These are phyloP conservation scores for Camellia japonica DNA, from an alignment of 148 eudicot species.

Conservation along the genomic window DNA sequence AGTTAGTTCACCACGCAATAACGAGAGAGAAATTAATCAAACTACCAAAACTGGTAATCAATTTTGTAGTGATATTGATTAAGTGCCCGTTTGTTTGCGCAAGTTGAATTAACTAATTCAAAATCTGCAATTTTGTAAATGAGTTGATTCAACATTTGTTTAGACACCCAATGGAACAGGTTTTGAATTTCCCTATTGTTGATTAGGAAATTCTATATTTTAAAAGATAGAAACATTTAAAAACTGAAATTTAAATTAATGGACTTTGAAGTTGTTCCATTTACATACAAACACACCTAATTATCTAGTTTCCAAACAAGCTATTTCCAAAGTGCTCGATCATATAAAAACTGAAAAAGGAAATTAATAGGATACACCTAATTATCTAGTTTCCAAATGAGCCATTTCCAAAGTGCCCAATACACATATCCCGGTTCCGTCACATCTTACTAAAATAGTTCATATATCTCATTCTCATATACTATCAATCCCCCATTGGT, in stretches of 20 bases:
- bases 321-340: too few species aligned
- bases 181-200: too few species aligned
- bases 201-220: too few species aligned
- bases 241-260: neutral
- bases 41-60: neutral
- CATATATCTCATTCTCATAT: too few species aligned
- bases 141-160: neutral
- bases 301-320: too few species aligned
- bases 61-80: neutral
- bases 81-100: neutral
- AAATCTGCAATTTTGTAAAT: neutral
- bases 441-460: neutral
- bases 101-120: constrained; percentile 2
- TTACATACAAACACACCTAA: too few species aligned
- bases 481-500: neutral
- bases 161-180: neutral
- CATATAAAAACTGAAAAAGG: too few species aligned
- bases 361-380: neutral
- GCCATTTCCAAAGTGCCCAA: neutral
- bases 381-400: neutral
- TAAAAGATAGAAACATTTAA: neutral
- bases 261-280: neutral
- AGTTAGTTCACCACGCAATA: neutral
- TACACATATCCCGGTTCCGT: neutral
- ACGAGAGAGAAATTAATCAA: neutral